These are phyloP conservation scores for Prosopis cineraria DNA, from an alignment of 306 rosid species.

Conservation along the genomic window DNA sequence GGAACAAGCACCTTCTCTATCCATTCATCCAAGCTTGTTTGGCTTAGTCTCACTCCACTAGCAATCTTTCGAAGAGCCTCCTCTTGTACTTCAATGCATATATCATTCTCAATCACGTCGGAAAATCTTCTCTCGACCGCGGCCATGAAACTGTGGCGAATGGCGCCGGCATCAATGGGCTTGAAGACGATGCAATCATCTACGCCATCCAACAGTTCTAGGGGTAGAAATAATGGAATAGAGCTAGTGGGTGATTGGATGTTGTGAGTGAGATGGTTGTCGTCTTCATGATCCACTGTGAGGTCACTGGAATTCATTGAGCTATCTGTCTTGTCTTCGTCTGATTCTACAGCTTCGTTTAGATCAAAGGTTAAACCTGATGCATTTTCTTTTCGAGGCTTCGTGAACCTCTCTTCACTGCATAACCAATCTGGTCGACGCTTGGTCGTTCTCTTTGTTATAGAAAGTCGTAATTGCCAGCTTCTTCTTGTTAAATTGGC, in stretches of 20 bases:
- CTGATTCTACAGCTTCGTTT: slow-evolving; percentile 70
- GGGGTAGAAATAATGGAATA: slow-evolving; percentile 14
- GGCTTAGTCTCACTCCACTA: slow-evolving; percentile 76
- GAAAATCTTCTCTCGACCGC: slow-evolving; percentile 53
- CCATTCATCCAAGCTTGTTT: slow-evolving; percentile 78
- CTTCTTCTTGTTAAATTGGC: slow-evolving; percentile 47
- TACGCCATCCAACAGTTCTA: slow-evolving; percentile 61
- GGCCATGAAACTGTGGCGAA: slow-evolving; percentile 48
- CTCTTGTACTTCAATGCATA: slow-evolving; percentile 67
- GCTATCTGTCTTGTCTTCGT: slow-evolving; percentile 70
- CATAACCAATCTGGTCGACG: slow-evolving; percentile 67
- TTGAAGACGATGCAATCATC: slow-evolving; percentile 79
- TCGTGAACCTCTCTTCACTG: slow-evolving; percentile 54
- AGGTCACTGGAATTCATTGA: slow-evolving; percentile 87
- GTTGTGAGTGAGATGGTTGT: slow-evolving; percentile 47
- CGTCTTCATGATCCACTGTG: slow-evolving; percentile 72
- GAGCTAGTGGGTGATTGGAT: slow-evolving; percentile 24
- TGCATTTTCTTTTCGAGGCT: slow-evolving; percentile 54
- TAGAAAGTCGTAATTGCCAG: slow-evolving; percentile 72
- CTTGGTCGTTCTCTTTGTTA: slow-evolving; percentile 55
- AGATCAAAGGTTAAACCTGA: slow-evolving; percentile 73
- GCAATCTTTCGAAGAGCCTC: slow-evolving; percentile 75
- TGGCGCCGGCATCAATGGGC: slow-evolving; percentile 53
- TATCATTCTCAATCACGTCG: slow-evolving; percentile 51
- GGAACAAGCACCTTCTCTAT: slow-evolving; percentile 72